These are phyloP conservation scores for Annona cherimola DNA, from an alignment of 164 flowering plant species.

Conservation along the genomic window DNA sequence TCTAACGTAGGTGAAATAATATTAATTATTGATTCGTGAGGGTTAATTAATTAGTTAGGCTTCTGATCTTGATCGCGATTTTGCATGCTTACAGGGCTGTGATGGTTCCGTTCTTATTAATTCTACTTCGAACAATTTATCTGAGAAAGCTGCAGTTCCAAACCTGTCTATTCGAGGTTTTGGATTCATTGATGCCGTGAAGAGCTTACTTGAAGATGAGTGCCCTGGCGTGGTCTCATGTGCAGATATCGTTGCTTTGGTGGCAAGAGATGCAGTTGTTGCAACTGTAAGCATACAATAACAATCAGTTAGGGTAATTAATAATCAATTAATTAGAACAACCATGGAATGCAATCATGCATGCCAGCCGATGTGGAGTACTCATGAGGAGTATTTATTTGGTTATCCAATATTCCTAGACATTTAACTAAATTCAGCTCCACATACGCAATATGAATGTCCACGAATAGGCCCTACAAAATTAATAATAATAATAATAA, in stretches of 20 bases:
- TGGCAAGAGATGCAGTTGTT: conserved; percentile 60
- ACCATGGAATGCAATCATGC: too few species aligned
- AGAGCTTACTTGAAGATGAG: conserved; percentile 54
- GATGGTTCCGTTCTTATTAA: conserved; percentile 79
- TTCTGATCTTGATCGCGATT: too few species aligned
- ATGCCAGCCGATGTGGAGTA: neutral
- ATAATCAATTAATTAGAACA: neutral
- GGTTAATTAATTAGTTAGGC: too few species aligned
- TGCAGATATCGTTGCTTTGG: conserved; percentile 68
- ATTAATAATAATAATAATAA: too few species aligned
- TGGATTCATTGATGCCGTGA: conserved; percentile 64
- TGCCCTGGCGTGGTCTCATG: conserved; percentile 85
- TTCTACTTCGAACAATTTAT: conserved; percentile 37
- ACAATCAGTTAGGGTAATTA: neutral
- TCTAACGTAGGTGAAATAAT: too few species aligned
- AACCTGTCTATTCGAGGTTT: conserved; percentile 62
- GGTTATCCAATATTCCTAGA: too few species aligned
- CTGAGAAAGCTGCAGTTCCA: conserved; percentile 57
- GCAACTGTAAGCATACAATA: neutral
- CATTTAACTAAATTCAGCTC: too few species aligned
- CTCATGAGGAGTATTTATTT: neutral
- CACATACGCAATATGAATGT: too few species aligned
- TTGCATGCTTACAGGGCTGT: conserved; percentile 55
- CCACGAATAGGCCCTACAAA: too few species aligned
- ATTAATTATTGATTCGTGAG: too few species aligned